Conservation (phyloP, 371 early-diverging fungal genomes). For the Syncephalastrum monosporum region DNA sequence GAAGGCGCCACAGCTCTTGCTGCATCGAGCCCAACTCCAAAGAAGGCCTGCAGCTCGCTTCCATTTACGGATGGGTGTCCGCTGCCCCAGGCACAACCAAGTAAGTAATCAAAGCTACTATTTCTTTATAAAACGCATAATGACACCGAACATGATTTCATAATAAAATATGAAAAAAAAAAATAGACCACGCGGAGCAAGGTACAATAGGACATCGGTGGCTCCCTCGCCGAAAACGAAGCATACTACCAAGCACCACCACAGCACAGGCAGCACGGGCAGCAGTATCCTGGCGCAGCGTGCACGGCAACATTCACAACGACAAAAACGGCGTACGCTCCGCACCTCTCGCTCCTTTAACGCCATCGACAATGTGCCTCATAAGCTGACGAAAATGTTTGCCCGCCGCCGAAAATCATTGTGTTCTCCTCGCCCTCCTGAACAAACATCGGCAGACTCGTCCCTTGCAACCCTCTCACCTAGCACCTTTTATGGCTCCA, state of each 20-base stretch:
- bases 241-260: no score
- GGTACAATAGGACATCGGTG: slow-evolving; percentile 2
- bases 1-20: slow-evolving; percentile 47
- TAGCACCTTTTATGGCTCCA: background rate
- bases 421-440: slow-evolving; percentile 7
- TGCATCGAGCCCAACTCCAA: slow-evolving; percentile 38
- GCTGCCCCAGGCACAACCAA: background rate
- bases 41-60: slow-evolving; percentile 49
- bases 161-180: no score
- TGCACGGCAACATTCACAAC: slow-evolving; percentile 8
- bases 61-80: slow-evolving; percentile 60
- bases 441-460: background rate
- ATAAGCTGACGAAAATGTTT: slow-evolving; percentile 31
- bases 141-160: no score
- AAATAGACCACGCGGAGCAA: background rate
- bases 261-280: no score
- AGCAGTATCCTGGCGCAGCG: no score
- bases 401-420: slow-evolving; percentile 27
- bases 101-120: background rate
- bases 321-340: slow-evolving; percentile 18
- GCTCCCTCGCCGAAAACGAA: background rate
- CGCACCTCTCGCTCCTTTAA: slow-evolving; percentile 20
- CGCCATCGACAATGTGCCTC: slow-evolving; percentile 16
- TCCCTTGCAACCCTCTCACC: background rate
- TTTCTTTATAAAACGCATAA: background rate